These are phyloP conservation scores for Colletotrichum destructivum DNA, from an alignment of 2,329 filamentous ascomycete genomes.

Conservation along the genomic window DNA sequence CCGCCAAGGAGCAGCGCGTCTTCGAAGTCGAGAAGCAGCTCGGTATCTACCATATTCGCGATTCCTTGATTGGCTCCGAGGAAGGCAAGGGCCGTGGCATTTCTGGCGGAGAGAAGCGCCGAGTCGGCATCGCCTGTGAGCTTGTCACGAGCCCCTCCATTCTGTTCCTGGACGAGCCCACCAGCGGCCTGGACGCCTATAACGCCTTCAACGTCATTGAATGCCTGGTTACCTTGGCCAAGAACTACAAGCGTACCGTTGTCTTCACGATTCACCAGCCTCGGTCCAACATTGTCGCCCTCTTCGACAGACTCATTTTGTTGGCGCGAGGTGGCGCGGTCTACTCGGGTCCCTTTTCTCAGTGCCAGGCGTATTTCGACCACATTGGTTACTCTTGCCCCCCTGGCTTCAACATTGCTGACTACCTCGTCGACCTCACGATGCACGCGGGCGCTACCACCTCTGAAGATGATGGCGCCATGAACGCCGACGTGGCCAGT, in stretches of 20 bases:
- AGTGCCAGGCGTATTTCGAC: slow-evolving; percentile 94
- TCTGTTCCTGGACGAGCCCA: slow-evolving; percentile 96
- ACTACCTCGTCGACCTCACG: slow-evolving; percentile 96
- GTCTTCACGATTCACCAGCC: slow-evolving; percentile 99
- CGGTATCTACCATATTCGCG: slow-evolving; percentile 92
- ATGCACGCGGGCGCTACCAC: slow-evolving; percentile 87
- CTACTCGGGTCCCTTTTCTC: slow-evolving; percentile 91
- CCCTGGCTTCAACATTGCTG: slow-evolving; percentile 97
- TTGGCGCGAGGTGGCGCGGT: slow-evolving; percentile 91
- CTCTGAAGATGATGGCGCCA: slow-evolving; percentile 71
- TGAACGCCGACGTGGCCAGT: slow-evolving; percentile 71
- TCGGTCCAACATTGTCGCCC: slow-evolving; percentile 95
- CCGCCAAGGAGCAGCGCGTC: slow-evolving; percentile 91
- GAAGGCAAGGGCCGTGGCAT: slow-evolving; percentile 95
- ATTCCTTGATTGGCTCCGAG: slow-evolving; percentile 96
- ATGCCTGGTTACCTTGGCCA: slow-evolving; percentile 93
- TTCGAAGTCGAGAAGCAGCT: slow-evolving; percentile 96
- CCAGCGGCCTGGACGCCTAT: slow-evolving; percentile 94
- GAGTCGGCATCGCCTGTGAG: slow-evolving; percentile 97
- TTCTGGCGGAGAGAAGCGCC: slow-evolving; percentile 95
- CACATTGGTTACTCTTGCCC: slow-evolving; percentile 93
- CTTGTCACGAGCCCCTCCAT: slow-evolving; percentile 98
- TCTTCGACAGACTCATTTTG: slow-evolving; percentile 95
- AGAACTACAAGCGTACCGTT: slow-evolving; percentile 96
- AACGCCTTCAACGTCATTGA: slow-evolving; percentile 99